phyloP scores from a whole-genome alignment of 192 early-diverging fungal genomes.

The Radiomyces spectabilis region DNA sequence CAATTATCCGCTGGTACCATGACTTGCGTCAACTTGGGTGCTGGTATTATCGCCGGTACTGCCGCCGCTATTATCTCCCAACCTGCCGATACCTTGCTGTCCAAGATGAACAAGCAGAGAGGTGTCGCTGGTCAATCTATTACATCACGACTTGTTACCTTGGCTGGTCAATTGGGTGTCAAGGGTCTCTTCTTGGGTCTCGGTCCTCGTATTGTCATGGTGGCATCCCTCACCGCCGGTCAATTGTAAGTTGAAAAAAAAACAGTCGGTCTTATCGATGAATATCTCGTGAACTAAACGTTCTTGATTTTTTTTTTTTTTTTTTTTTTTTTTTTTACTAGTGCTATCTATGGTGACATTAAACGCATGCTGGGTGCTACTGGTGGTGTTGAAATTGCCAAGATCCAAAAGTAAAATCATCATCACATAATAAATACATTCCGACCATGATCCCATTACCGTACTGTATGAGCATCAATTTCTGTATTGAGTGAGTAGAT shows the following conservation, averaged over 20 bases:
- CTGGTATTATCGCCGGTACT: slow-evolving; percentile 60
- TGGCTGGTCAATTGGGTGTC: slow-evolving; percentile 34
- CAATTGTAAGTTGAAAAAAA: slow-evolving; percentile 34
- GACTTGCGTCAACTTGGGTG: slow-evolving; percentile 38
- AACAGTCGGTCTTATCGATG: too few relatives aligned
- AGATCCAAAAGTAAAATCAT: too few relatives aligned
- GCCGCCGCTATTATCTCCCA: slow-evolving; percentile 59
- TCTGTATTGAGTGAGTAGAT: too few relatives aligned
- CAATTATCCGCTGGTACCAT: slow-evolving; percentile 29
- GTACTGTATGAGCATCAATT: too few relatives aligned
- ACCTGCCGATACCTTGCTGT: slow-evolving; percentile 61
- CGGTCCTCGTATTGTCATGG: slow-evolving; percentile 62
- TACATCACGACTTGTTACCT: slow-evolving; percentile 38
- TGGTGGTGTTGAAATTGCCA: slow-evolving; percentile 42
- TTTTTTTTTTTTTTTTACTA: too few relatives aligned
- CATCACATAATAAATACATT: too few relatives aligned
- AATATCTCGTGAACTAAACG: too few relatives aligned
- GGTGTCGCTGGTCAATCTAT: slow-evolving; percentile 47
- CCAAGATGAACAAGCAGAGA: slow-evolving; percentile 65
- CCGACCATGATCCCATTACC: too few relatives aligned
- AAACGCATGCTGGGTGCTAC: slow-evolving; percentile 54
- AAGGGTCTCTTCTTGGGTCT: slow-evolving; percentile 52
- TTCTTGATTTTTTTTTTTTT: too few relatives aligned
- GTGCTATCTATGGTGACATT: slow-evolving; percentile 51
- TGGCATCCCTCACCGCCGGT: slow-evolving; percentile 56